Evolutionary conservation across 345 rosid species (phyloP), one percentile per base, ranked within the genome.

Genomic region (Sisymbrium irio): DNA sequence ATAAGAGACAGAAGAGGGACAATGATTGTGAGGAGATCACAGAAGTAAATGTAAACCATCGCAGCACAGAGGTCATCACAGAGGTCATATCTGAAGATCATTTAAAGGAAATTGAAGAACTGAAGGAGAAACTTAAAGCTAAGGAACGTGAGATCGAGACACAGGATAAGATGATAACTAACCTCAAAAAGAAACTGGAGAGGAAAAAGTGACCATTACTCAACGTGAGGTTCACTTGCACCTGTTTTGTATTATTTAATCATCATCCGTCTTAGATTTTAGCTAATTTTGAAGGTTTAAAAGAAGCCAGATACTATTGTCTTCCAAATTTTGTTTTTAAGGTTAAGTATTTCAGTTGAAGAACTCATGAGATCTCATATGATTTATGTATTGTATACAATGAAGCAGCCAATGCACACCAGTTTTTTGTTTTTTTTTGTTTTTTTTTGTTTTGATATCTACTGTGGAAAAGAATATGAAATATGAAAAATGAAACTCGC

Each of bases 141-240:
- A 54, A 56, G 71, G 89, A 83, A 30, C 45, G 72, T 49, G 75
- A 81, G 74, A 54, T 87, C 19, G 14, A 53, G 18, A 35, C 54
- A 15, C 86, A 75, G 80, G 86, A 86, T 67, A 82, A 79, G 87
- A 86, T 79, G 13, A 83, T 88, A 42, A 51, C 57, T 4, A 46
- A 71, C n/a, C 88, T 86, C 25, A 78, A 65, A 59, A 37, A 47
- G 78, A 72, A 84, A 56, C 45, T 78, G 22, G 46, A 60, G 70
- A 69, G 12, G 73, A 65, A 61, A 54, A 28, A n/a, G 71, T 46
- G 30, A 28, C 36, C 57, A 32, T 18, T 32, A 63, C 64, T 18
- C 33, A 17, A 47, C 59, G 3, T 71, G 22, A 44, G 30, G 12
- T 27, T 50, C 37, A 30, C 18, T 28, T 69, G 27, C 39, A 49